These are phyloP conservation scores for Paxillus rubicundulus DNA, from an alignment of 768 basidiomycete genomes.

Conservation along the genomic window DNA sequence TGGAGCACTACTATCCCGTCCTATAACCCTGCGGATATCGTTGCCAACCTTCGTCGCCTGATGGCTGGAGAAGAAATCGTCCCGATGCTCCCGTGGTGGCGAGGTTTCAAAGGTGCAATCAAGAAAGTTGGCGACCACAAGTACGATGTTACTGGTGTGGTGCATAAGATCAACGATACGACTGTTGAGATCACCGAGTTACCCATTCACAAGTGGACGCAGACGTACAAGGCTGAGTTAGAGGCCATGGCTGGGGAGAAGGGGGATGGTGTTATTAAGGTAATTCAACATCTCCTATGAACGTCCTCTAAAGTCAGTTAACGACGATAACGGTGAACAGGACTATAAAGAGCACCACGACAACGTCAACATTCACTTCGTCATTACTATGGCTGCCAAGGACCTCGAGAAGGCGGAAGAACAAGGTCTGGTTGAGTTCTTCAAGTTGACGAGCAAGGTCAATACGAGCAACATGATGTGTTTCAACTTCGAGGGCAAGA, in stretches of 20 bases:
- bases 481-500: conserved; percentile 95
- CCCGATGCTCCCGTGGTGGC: conserved; percentile 96
- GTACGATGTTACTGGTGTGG: conserved; percentile 75
- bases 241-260: conserved; percentile 90
- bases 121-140: conserved; percentile 80
- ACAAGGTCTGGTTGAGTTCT: conserved; percentile 86
- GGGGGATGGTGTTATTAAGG: conserved; percentile 79
- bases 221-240: conserved; percentile 86
- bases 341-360: conserved; percentile 98
- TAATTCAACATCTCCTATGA: conserved; percentile 18
- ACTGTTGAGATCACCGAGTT: conserved; percentile 94
- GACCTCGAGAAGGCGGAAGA: conserved; percentile 84
- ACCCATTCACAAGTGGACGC: conserved; percentile 94
- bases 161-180: conserved; percentile 75
- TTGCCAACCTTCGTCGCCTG: conserved; percentile 79
- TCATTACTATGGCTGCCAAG: conserved; percentile 74
- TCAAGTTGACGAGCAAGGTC: conserved; percentile 84
- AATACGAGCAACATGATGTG: conserved; percentile 97
- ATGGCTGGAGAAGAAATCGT: conserved; percentile 84
- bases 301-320: neutral
- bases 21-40: conserved; percentile 90
- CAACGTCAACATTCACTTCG: conserved; percentile 87
- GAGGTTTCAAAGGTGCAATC: conserved; percentile 89
- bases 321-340: conserved; percentile 39
- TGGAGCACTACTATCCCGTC: conserved; percentile 94